Percentiles rank a stretch among this genome's conserved stretches.
Evolutionary conservation across 139 green algal genomes (phyloP).

Genomic region (Monoraphidium neglectum): DNA sequence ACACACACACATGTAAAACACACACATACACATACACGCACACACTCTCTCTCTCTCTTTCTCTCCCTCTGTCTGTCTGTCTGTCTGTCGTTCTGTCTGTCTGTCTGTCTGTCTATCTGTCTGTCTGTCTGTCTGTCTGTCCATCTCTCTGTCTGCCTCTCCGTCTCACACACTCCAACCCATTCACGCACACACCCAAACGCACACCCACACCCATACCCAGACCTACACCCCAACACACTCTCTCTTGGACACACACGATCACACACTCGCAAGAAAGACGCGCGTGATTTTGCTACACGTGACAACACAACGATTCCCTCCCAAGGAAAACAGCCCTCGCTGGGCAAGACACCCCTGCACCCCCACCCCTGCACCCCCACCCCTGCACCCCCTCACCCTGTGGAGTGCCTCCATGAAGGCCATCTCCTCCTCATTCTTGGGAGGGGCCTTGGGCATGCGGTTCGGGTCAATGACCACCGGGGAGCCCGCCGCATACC

Average conservation of each 20-base stretch:
- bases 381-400: not conserved
- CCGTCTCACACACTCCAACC: not conserved
- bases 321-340: too few species aligned
- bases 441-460: slow-evolving; percentile 32
- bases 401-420: slow-evolving; percentile 22
- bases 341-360: not conserved
- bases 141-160: too few species aligned
- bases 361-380: not conserved
- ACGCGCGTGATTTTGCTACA: too few species aligned
- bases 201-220: not conserved
- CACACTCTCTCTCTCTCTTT: not conserved
- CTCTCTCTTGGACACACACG: too few species aligned
- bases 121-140: too few species aligned
- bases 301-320: too few species aligned
- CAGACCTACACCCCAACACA: not conserved
- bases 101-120: not conserved
- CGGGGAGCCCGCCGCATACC: slow-evolving; percentile 18
- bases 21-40: not conserved
- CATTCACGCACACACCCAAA: not conserved
- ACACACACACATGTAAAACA: not conserved
- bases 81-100: not conserved
- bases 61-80: not conserved
- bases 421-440: slow-evolving; percentile 37
- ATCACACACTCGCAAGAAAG: too few species aligned
- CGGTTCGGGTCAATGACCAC: slow-evolving; percentile 26